These are phyloP conservation scores for Trichophyton mentagrophytes DNA, from an alignment of 2,329 filamentous ascomycete species.

Conservation along the genomic window DNA sequence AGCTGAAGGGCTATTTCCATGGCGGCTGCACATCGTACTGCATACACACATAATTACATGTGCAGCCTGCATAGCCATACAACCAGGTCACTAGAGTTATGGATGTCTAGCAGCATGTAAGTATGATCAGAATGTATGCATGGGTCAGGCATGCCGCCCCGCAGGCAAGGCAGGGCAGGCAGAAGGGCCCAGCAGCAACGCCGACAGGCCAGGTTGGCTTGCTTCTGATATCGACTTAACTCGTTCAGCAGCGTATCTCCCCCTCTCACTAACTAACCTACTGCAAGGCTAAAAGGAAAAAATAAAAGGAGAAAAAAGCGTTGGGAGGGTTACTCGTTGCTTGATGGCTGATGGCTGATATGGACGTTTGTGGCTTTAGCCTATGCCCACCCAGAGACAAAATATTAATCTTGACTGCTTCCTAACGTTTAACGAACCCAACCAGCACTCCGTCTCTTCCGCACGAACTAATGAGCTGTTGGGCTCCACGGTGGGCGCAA, in stretches of 20 bases:
- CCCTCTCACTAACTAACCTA: not conserved
- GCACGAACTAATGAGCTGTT: not conserved
- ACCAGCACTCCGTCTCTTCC: not conserved
- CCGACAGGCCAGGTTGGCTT: not conserved
- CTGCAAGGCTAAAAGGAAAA: not conserved
- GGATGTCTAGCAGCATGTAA: not conserved
- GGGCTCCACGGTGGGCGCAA: not conserved
- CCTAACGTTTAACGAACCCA: no score
- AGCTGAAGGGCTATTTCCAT: not conserved
- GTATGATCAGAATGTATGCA: not conserved
- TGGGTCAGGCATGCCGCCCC: not conserved
- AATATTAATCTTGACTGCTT: no score
- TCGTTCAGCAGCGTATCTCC: no score
- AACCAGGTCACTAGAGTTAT: not conserved
- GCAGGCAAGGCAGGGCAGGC: not conserved
- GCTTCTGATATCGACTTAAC: not conserved
- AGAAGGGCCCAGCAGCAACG: not conserved
- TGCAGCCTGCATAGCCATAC: not conserved
- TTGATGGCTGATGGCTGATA: not conserved
- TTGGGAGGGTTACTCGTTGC: not conserved
- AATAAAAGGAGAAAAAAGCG: not conserved
- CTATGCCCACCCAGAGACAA: not conserved
- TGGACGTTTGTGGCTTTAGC: not conserved
- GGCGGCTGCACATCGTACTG: not conserved
- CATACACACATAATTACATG: not conserved